phyloP scores from a whole-genome alignment of 345 rosid species.

The Eucalyptus camaldulensis region DNA sequence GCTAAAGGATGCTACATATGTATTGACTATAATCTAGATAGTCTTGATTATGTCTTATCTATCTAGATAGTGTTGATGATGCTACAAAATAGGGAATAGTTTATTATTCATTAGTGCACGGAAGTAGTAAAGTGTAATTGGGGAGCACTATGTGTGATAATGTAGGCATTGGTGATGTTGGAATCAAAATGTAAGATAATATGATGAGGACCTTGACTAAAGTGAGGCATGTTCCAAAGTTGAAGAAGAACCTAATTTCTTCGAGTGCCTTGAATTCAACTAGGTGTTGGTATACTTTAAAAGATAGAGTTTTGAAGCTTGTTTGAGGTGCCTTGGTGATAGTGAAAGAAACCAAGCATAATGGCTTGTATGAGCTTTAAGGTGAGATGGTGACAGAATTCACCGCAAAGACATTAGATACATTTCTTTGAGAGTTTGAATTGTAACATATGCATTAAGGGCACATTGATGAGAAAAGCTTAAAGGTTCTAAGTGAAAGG shows the following conservation, averaged over 20 bases:
- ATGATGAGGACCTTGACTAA: not conserved
- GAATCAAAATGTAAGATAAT: not conserved
- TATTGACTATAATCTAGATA: not conserved
- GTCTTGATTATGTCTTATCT: not conserved
- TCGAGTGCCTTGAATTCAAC: not conserved
- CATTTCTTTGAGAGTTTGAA: not conserved
- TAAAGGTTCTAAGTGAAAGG: not conserved
- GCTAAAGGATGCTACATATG: not conserved
- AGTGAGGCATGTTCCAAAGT: not conserved
- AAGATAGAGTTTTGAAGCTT: not conserved
- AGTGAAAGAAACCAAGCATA: not conserved
- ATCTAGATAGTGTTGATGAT: too few relatives aligned
- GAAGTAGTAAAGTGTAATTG: not conserved
- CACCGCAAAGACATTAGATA: fast-evolving
- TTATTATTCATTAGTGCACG: not conserved
- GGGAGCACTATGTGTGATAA: not conserved
- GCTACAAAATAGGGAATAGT: not conserved
- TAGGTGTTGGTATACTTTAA: not conserved
- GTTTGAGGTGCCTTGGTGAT: not conserved
- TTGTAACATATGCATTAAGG: not conserved
- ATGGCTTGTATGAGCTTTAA: not conserved
- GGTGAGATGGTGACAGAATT: fast-evolving
- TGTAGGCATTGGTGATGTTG: not conserved
- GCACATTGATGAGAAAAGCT: not conserved
- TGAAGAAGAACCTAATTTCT: not conserved